phyloP scores from a whole-genome alignment of 331 rosid genomes.

The Saraca asoca region DNA sequence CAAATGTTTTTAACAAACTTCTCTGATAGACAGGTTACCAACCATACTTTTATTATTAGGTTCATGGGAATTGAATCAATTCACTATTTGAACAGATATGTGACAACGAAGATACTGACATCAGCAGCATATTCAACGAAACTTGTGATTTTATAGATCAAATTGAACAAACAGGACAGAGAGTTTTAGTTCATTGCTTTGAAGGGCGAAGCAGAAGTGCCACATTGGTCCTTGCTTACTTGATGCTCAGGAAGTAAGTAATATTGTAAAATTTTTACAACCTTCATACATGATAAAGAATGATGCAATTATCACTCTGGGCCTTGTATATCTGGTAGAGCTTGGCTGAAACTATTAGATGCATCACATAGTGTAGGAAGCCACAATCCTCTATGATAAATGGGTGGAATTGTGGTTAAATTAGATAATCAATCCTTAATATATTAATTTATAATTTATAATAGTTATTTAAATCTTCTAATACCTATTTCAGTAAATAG shows the following conservation, averaged over 20 bases:
- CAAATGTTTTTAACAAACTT: background rate
- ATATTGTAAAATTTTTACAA: conserved; percentile 7
- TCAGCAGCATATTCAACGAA: conserved; percentile 78
- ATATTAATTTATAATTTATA: too few relatives aligned
- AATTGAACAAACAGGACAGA: conserved; percentile 74
- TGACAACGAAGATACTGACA: conserved; percentile 71
- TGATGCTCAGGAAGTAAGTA: conserved; percentile 89
- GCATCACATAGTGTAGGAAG: background rate
- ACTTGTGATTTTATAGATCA: conserved; percentile 68
- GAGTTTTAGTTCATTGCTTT: conserved; percentile 89
- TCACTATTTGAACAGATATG: conserved; percentile 53
- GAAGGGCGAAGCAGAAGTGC: conserved; percentile 98
- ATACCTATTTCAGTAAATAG: conserved; percentile 3
- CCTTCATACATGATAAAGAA: background rate
- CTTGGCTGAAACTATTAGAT: background rate
- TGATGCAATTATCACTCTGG: conserved; percentile 8
- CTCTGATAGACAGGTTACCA: background rate
- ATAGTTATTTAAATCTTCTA: background rate
- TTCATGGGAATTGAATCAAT: conserved; percentile 18
- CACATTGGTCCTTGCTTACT: conserved; percentile 83
- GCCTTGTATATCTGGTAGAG: background rate
- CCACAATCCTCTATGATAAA: background rate
- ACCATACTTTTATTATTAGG: background rate
- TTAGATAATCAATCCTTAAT: conserved; percentile 17
- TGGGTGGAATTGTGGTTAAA: background rate